Conservation (phyloP, 768 basidiomycete genomes). For the Serendipita sp. region DNA sequence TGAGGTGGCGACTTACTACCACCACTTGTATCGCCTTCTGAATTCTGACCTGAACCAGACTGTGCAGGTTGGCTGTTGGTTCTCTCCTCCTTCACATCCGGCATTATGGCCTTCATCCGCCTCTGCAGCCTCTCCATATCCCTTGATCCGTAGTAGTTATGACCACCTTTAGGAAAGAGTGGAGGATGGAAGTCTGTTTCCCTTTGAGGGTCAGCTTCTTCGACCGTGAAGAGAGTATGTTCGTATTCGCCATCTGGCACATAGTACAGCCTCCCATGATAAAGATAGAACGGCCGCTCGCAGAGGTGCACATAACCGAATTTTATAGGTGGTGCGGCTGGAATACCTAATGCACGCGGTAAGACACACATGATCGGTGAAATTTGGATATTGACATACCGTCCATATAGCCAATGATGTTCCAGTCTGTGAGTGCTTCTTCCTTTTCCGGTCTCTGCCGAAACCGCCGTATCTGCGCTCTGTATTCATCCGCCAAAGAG, state of each 20-base stretch:
- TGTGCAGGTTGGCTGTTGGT: too few relatives aligned
- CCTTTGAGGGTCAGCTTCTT: slow-evolving; percentile 7
- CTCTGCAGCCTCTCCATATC: slow-evolving; percentile 32
- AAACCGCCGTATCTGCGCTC: background rate
- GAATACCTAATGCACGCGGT: slow-evolving; percentile 27
- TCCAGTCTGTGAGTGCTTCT: slow-evolving; percentile 9
- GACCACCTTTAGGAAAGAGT: slow-evolving; percentile 32
- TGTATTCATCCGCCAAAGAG: slow-evolving; percentile 5
- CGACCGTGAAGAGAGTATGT: slow-evolving; percentile 26
- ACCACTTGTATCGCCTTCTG: too few relatives aligned
- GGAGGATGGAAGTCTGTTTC: too few relatives aligned
- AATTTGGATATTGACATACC: slow-evolving; percentile 12
- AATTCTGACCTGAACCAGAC: too few relatives aligned
- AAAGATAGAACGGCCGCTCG: slow-evolving; percentile 31
- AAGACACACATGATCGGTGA: background rate
- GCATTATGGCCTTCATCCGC: slow-evolving; percentile 28
- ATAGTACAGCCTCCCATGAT: slow-evolving; percentile 30
- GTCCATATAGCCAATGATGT: slow-evolving; percentile 14
- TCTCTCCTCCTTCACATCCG: slow-evolving; percentile 9
- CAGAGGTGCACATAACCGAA: slow-evolving; percentile 41
- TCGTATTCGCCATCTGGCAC: slow-evolving; percentile 32
- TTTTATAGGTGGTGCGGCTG: slow-evolving; percentile 34
- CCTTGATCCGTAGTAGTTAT: slow-evolving; percentile 45
- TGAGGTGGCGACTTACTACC: too few relatives aligned
- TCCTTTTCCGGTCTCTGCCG: background rate